These are phyloP conservation scores for Juglanconis sp. DNA, from an alignment of 2,329 filamentous ascomycete species.

Conservation along the genomic window DNA sequence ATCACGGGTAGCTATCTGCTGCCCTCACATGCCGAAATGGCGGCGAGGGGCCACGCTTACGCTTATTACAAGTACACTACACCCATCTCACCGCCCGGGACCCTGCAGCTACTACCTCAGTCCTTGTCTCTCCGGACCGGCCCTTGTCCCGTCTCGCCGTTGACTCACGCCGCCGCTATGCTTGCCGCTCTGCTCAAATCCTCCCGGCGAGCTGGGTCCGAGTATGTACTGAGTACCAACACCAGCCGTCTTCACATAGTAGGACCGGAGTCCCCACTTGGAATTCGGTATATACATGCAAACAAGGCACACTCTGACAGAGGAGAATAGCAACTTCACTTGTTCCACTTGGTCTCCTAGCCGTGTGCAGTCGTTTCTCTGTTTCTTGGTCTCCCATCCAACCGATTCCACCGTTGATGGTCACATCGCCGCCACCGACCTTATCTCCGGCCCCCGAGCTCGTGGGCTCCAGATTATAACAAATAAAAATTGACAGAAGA, in stretches of 20 bases:
- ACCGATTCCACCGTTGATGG: background rate
- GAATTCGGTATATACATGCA: too few relatives aligned
- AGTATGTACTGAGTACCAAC: too few relatives aligned
- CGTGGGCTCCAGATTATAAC: background rate
- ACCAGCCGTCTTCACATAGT: too few relatives aligned
- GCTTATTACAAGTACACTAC: too few relatives aligned
- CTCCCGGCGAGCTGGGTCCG: background rate
- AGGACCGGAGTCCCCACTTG: too few relatives aligned
- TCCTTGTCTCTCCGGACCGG: background rate
- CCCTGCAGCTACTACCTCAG: background rate
- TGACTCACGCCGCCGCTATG: slow-evolving; percentile 2
- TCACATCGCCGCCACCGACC: background rate
- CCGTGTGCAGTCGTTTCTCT: background rate
- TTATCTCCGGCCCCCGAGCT: slow-evolving; percentile 4
- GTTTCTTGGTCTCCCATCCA: background rate
- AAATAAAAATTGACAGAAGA: background rate
- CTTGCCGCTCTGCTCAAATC: background rate
- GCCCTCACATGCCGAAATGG: background rate
- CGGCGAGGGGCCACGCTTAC: too few relatives aligned
- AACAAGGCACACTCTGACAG: background rate
- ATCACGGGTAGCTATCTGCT: background rate
- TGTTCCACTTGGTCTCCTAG: background rate
- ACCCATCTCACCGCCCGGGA: background rate
- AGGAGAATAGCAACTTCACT: background rate
- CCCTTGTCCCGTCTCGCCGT: background rate